Conservation (phyloP, 2,329 filamentous ascomycete genomes). For the Trichoderma afroharzianum region DNA sequence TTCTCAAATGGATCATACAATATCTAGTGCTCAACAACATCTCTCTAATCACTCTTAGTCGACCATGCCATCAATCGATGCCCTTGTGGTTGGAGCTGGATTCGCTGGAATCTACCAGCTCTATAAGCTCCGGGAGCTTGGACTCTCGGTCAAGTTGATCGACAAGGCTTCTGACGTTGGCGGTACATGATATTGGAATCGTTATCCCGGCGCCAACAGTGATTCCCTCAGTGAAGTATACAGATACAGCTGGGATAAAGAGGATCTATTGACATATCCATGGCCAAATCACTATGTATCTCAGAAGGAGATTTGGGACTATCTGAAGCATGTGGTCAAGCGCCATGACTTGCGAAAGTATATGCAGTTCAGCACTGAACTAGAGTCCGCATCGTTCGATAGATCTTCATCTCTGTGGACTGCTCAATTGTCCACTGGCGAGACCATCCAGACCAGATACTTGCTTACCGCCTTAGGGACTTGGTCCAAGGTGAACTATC, state of each 20-base stretch:
- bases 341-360: not conserved
- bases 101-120: not conserved
- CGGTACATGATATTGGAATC: not conserved
- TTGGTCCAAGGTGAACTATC: not conserved
- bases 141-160: not conserved
- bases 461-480: not conserved
- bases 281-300: not conserved
- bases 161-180: not conserved
- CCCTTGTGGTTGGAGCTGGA: not conserved
- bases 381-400: not conserved
- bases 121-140: not conserved
- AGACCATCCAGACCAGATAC: not conserved
- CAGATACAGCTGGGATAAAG: not conserved
- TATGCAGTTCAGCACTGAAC: not conserved
- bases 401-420: not conserved
- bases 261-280: not conserved
- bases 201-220: not conserved
- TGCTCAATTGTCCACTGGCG: not conserved
- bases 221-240: not conserved
- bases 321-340: not conserved
- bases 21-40: not conserved
- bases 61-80: not conserved
- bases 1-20: not conserved
- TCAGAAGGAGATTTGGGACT: not conserved
- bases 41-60: not conserved